A percentile compares a stretch with the other conserved stretches of the same genome.
Conservation (phyloP, 371 early-diverging fungal species). For the Rhizopus sp. region DNA sequence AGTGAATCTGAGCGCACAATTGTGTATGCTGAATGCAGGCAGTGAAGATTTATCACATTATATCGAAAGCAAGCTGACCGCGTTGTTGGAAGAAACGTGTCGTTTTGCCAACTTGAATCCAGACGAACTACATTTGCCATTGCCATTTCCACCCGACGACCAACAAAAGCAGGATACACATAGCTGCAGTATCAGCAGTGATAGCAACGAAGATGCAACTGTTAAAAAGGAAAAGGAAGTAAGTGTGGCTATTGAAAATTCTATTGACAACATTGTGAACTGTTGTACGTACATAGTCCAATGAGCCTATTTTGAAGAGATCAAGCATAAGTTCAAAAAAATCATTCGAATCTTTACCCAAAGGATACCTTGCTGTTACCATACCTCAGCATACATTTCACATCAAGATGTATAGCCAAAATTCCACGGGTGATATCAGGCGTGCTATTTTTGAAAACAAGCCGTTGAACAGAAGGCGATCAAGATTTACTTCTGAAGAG, state of each 20-base stretch:
- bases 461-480: constrained; percentile 18
- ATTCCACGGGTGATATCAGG: constrained; percentile 25
- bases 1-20: constrained; percentile 33
- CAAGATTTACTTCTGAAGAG: constrained; percentile 21
- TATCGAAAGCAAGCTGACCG: constrained; percentile 45
- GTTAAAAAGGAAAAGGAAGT: neutral
- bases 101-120: constrained; percentile 30
- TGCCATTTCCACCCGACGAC: constrained; percentile 4
- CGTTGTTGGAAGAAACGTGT: constrained; percentile 40
- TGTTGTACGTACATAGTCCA: neutral
- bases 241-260: neutral
- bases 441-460: constrained; percentile 23
- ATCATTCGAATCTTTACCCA: constrained; percentile 28
- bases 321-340: constrained; percentile 13
- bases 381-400: constrained; percentile 37
- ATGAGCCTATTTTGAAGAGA: neutral
- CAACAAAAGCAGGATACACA: neutral
- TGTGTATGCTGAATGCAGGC: constrained; percentile 46
- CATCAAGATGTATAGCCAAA: constrained; percentile 42
- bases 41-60: constrained; percentile 51
- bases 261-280: no score
- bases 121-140: constrained; percentile 8
- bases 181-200: no score
- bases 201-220: neutral
- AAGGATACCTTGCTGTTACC: constrained; percentile 35